Evolutionary conservation across 2,329 filamentous ascomycete genomes (phyloP), one percentile per base, ranked within the genome.

Genomic region (Cytospora paraplurivora): DNA sequence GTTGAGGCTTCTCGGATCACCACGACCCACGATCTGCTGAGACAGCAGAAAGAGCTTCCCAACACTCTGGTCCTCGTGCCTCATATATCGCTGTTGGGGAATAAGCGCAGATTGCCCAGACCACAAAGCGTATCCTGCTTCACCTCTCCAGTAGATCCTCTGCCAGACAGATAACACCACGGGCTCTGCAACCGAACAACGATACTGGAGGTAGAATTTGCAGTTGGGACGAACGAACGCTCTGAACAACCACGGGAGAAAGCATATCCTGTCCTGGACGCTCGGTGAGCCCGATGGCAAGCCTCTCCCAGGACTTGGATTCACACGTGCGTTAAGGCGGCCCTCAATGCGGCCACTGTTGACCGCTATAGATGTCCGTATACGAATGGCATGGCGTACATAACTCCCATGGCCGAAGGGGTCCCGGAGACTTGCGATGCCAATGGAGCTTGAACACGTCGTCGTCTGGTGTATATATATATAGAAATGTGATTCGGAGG

Each of bases 361-460:
- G 59, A 49, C 17, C 52, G 33, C 19, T 27, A 35, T 50, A 33
- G 33, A n/a, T 35, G 51, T 37, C 58, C 12, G 51, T 33, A 50
- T 32, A 50, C 47, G 44, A 55, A 38, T 53, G 51, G 59, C 33
- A 35, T 51, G 33, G 27, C 27, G 27, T 27, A 27, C 27, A 19
- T 49, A 55, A 19, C 11, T 49, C 19, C 10, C 35, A 19, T 27
- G 32, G 53, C 32, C 50, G 37, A 34, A 12, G 33, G 32, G 51
- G 27, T 51, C 51, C 41, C 59, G 59, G 51, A 44, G 32, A 56
- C 17, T 55, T 55, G 50, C 49, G 51, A 55, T 38, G 38, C 59
- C 59, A 61, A 61, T 61, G 15, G 52, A 55, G 59, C 32, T 34
- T 55, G 59, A 19, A 55, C 59, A 61, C 59, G 59, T 61, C 52